Base-by-base conservation (phyloP, 2,329 filamentous ascomycete species). In the Sarocladiaceae sp. region DNA sequence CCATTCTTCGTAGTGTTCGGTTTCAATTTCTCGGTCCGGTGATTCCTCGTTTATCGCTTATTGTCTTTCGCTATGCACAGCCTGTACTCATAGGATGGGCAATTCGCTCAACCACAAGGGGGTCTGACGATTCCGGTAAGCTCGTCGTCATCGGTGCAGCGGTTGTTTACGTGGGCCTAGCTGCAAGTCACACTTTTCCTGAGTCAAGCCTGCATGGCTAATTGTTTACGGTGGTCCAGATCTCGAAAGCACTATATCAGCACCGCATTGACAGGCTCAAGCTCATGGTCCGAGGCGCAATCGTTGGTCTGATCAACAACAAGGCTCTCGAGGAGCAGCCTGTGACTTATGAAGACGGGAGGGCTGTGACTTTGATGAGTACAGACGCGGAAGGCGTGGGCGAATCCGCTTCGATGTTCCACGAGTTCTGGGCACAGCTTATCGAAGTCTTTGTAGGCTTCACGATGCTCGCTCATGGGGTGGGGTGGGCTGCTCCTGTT, bases 401-500 rank as follows among this genome's bases (percentile, higher is more conserved):
- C 1, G 50, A 50, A 0, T 55, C 61, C 5, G 56, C 53, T 0
- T 53, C 58, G 23, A 64, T 70, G 61, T 47, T 66, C 12, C 67
- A 71, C 39, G 68, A 71, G 33, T 60, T 58, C 1, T 70, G 67
- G 65, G 68, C 62, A 0, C 58, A 67, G 12, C 29, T 61, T 1
- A n/a, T 70, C 1, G 69, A 72, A 45, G 60, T 70, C 0, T 29
- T 61, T 0, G 52, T 72, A 27, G 70, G 67, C 2, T 56, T 68
- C 2, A 37, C 45, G 6, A 54, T 73, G 43, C 48, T 73, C 2
- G 57, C 60, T 6, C 48, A 47, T 11, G 49, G 69, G 48, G 61
- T 73, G 3, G 64, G 67, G 10, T 70, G 67, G 66, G 46, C 71
- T 3, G 69, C 59, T 51, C 61, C 61, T 1, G 48, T 70, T 10